Evolutionary conservation across 768 basidiomycete species (phyloP).

Genomic region (Lactarius akahatsu): DNA sequence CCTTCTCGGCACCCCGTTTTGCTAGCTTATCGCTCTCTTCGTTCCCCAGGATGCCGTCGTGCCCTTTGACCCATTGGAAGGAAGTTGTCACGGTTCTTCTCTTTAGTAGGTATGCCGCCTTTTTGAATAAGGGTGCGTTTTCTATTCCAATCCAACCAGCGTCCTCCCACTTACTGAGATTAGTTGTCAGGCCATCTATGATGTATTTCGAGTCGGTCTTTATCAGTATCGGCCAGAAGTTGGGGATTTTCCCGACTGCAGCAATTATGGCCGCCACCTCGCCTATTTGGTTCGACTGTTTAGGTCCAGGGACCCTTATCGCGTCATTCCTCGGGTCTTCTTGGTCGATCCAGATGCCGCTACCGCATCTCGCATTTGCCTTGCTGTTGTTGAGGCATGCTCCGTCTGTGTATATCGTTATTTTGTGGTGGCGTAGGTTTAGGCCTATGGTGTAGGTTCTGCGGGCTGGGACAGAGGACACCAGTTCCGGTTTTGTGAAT

Average conservation of each 20-base stretch:
- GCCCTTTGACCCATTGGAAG: slow-evolving; percentile 8
- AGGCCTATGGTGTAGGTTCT: neutral
- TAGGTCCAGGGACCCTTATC: neutral
- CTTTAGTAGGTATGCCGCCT: neutral
- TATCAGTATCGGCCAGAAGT: neutral
- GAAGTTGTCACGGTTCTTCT: neutral
- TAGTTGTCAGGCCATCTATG: neutral
- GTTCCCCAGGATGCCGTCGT: neutral
- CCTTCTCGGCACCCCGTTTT: neutral
- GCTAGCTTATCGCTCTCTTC: neutral
- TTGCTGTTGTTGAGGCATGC: slow-evolving; percentile 32
- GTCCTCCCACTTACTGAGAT: slow-evolving; percentile 1
- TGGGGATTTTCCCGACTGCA: neutral
- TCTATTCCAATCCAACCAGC: neutral
- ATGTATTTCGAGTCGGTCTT: neutral
- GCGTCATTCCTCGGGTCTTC: neutral
- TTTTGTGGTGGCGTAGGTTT: too few species aligned
- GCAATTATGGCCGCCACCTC: neutral
- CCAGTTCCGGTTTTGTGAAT: too few species aligned
- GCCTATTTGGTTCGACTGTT: neutral
- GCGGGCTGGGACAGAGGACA: too few species aligned
- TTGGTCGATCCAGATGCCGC: slow-evolving; percentile 16
- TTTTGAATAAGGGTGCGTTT: neutral
- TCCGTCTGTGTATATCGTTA: slow-evolving; percentile 33
- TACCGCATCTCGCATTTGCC: slow-evolving; percentile 28